phyloP scores from a whole-genome alignment of 768 basidiomycete species.

The Termitomyces sp. region DNA sequence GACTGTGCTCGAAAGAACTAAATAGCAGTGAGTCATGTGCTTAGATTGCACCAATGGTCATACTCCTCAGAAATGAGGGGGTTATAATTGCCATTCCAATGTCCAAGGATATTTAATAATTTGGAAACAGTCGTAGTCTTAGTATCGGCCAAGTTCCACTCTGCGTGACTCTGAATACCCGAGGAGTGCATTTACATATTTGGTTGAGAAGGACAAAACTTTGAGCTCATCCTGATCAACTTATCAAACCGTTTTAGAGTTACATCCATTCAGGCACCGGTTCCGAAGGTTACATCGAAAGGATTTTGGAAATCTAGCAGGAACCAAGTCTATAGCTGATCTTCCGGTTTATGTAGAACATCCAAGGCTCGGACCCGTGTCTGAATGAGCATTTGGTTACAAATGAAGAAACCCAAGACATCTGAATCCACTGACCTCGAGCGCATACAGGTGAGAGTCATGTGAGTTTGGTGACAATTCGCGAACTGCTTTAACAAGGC shows the following conservation, averaged over 20 bases:
- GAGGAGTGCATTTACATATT: too few species aligned
- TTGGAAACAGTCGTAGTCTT: too few species aligned
- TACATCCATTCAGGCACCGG: neutral
- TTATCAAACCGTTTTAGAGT: neutral
- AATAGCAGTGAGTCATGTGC: too few species aligned
- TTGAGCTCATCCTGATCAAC: neutral
- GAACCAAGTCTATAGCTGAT: neutral
- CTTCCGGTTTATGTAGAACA: slow-evolving; percentile 1
- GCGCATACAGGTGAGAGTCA: slow-evolving; percentile 71
- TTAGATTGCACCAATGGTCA: too few species aligned
- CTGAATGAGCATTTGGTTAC: neutral
- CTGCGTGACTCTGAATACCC: too few species aligned
- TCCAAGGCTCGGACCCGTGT: slow-evolving; percentile 16
- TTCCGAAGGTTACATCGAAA: neutral
- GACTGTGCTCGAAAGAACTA: too few species aligned
- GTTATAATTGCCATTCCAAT: too few species aligned
- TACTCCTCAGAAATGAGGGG: too few species aligned
- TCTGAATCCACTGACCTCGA: slow-evolving; percentile 50
- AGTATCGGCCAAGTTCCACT: too few species aligned
- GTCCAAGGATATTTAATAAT: too few species aligned
- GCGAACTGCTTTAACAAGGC: slow-evolving; percentile 69
- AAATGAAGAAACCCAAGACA: neutral
- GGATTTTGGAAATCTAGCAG: neutral
- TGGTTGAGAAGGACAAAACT: too few species aligned
- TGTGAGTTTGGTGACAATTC: slow-evolving; percentile 66